phyloP scores from a whole-genome alignment of 306 rosid genomes.

The Senna tora region DNA sequence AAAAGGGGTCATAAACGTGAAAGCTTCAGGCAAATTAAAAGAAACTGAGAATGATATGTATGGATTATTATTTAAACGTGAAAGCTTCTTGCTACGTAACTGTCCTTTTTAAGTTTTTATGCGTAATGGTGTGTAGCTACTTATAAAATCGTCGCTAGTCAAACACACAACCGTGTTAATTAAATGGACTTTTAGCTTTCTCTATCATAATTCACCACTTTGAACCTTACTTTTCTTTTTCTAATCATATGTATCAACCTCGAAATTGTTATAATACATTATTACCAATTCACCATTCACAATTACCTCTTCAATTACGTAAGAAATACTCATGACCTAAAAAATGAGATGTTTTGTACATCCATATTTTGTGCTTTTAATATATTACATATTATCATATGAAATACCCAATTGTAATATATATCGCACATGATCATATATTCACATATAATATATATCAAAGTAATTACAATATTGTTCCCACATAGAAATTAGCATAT shows the following conservation, averaged over 20 bases:
- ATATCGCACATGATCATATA: no score
- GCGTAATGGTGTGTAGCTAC: background rate
- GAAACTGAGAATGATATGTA: constrained; percentile 14
- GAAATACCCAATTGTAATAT: no score
- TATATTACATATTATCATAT: no score
- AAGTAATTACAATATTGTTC: no score
- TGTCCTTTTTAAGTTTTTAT: background rate
- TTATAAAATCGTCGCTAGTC: background rate
- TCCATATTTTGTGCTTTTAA: no score
- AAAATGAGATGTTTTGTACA: background rate
- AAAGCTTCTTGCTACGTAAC: no score
- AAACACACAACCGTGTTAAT: constrained; percentile 27
- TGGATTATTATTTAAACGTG: no score
- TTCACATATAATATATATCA: no score
- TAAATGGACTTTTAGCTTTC: background rate
- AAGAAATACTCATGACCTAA: background rate
- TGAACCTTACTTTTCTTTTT: background rate
- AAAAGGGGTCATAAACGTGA: background rate
- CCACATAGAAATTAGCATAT: no score
- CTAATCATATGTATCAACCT: background rate
- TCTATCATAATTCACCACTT: background rate
- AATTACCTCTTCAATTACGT: background rate
- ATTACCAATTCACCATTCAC: background rate
- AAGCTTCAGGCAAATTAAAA: background rate
- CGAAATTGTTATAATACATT: background rate